phyloP scores from a whole-genome alignment of 345 rosid species.

The Zanthoxylum bungeanum region DNA sequence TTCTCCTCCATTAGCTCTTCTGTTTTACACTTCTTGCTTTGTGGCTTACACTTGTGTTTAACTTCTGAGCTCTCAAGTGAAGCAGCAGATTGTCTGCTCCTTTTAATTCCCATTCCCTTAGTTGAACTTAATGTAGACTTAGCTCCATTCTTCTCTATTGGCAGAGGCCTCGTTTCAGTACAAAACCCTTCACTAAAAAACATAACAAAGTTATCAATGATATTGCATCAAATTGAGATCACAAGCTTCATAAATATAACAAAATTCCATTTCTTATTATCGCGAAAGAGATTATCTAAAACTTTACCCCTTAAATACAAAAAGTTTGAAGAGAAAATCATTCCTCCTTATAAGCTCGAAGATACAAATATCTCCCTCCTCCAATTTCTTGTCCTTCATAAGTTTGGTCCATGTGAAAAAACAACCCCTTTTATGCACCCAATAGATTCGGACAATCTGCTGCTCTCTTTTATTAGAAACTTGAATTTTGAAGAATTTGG shows the following conservation, averaged over 20 bases:
- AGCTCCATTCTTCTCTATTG: too few relatives aligned
- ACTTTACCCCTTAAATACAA: background rate
- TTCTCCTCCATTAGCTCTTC: too few relatives aligned
- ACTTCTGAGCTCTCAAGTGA: too few relatives aligned
- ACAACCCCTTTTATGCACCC: background rate
- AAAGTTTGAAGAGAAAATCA: conserved; percentile 14
- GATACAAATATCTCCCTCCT: conserved; percentile 23
- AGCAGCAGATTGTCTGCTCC: too few relatives aligned
- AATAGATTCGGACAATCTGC: background rate
- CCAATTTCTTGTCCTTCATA: conserved; percentile 14
- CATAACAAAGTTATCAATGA: too few relatives aligned
- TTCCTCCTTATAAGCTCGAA: conserved; percentile 17
- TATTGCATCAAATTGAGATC: background rate
- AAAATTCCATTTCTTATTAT: background rate
- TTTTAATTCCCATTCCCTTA: too few relatives aligned
- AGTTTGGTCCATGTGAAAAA: background rate
- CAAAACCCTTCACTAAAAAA: too few relatives aligned
- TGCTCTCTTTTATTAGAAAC: background rate
- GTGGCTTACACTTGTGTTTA: too few relatives aligned
- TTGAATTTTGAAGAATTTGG: background rate
- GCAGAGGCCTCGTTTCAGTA: too few relatives aligned
- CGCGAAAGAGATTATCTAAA: background rate
- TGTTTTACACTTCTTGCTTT: conserved; percentile 11
- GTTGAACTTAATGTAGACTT: too few relatives aligned
- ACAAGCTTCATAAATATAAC: background rate